A percentile compares a stretch with the other conserved stretches of the same genome.
Evolutionary conservation across 495 filamentous ascomycete species (phyloP).

Genomic region (Venustampulla echinocandica): DNA sequence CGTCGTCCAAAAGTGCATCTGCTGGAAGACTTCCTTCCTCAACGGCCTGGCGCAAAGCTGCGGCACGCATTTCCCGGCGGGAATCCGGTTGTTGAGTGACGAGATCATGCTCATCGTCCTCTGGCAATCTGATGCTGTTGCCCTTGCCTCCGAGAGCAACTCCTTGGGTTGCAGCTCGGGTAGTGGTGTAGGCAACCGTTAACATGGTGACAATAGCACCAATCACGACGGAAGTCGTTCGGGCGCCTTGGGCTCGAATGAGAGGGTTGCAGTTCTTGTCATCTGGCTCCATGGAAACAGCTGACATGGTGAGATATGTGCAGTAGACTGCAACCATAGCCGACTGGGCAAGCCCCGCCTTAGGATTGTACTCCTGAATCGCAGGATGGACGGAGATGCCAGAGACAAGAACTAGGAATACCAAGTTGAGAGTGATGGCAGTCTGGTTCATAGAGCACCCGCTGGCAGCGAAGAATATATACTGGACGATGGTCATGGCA

Average conservation of each 20-base stretch:
- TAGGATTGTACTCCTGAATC: slow-evolving; percentile 86
- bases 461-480: slow-evolving; percentile 82
- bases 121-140: slow-evolving; percentile 44
- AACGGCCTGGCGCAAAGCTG: slow-evolving; percentile 84
- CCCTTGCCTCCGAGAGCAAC: slow-evolving; percentile 68
- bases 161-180: slow-evolving; percentile 88
- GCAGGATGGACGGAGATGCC: slow-evolving; percentile 80
- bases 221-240: slow-evolving; percentile 79
- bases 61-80: slow-evolving; percentile 84
- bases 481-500: slow-evolving; percentile 93
- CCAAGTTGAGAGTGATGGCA: slow-evolving; percentile 67
- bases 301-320: slow-evolving; percentile 96
- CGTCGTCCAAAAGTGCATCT: slow-evolving; percentile 75
- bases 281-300: slow-evolving; percentile 97
- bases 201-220: slow-evolving; percentile 95
- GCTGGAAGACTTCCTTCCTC: slow-evolving; percentile 86
- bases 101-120: slow-evolving; percentile 71
- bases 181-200: slow-evolving; percentile 95
- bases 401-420: slow-evolving; percentile 75
- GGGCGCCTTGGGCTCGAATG: slow-evolving; percentile 78
- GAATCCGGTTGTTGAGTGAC: slow-evolving; percentile 76
- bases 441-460: slow-evolving; percentile 93
- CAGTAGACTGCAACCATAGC: slow-evolving; percentile 98
- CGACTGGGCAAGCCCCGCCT: slow-evolving; percentile 88
- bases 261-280: slow-evolving; percentile 91